Base-by-base conservation (phyloP, 768 basidiomycete genomes). In the Boletus vermiculosoides region DNA sequence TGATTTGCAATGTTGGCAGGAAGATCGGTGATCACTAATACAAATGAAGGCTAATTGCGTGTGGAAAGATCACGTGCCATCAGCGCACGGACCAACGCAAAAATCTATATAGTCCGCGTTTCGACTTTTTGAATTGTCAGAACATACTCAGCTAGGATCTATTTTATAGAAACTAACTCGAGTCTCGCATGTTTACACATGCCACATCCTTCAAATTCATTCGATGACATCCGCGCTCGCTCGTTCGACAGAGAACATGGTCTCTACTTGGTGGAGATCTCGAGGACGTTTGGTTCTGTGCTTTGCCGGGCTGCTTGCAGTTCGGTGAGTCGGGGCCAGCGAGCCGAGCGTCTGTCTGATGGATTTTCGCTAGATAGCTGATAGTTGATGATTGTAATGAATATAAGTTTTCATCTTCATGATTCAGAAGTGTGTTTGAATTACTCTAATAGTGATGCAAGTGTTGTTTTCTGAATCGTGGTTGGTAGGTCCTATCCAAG, bases 71-170 rank as follows among this genome's bases (percentile, higher is more conserved):
- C 68, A 68, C 69, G 69, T 64, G 69, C n/a, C 25, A n/a, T 1
- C 0, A 0, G 59, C 62, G 70, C 72, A 73, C 72, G 72, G 71
- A 64, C 80, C 79, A 76, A 6, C 15, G 0, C 9, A 3, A 41
- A 57, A 63, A 57, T 1, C 4, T 74, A 76, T 75, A 80, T 71
- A 80, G 60, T 46, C 63, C 40, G 45, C 0, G 36, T 1, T 3
- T 34, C 31, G 16, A 46, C 56, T 52, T 22, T 0, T 13, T 64
- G 63, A 66, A 70, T 76, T 82, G 66, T 75, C 63, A 86, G 84
- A 85, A 84, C 83, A 85, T 85, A 86, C 84, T 85, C 84, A 83
- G 82, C 80, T 83, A 86, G 84, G 84, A 85, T 86, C 84, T 86
- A 82, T 86, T 85, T 70, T 84, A 85, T 83, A 86, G 84, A 82